Base-by-base conservation (phyloP, 108 stramenopile genomes). In the Conticribra guillardii region DNA sequence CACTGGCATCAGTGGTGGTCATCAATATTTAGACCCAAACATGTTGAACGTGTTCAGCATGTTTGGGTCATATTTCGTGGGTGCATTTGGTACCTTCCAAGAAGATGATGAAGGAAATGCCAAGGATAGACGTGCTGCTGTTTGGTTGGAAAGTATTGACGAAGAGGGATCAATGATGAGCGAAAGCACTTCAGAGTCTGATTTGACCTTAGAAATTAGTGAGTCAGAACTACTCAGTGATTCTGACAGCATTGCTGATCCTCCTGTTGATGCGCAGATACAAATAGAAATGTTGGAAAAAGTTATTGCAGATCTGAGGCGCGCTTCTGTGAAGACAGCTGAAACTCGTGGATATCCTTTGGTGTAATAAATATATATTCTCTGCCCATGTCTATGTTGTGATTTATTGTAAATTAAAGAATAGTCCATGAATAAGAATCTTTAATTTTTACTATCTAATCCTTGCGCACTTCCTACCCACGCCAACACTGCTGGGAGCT, bases 1-100 rank as follows among this genome's bases (percentile, higher is more conserved):
- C 11, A 76, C 75, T 11, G 75, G 75, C 21, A 76, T 76, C 34
- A 71, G 61, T 14, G 63, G 69, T 9, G 45, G 53, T 23, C 24
- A 55, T 18, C 60, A 76, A 9, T 76, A 71, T 54, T 64, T 76
- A 44, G 37, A 76, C 21, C 75, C 61, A 4, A 68, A 76, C 22
- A 76, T 76, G 75, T 30, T 76, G 23, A 48, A 70, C 8, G 44
- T 76, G 9, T 76, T 76, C 27, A 34, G 55, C 3, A 49, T 71
- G 55, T 76, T 76, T 57, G 69, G 69, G 9, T 67, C 69, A 24
- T 76, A 76, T 33, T 55, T 76, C 26, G 61, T 61, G n/a, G 75
- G 75, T 0, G 51, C 69, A 14, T 56, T 47, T 2, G 64, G 65
- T 60, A 50, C 65, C 23, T 74, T 74, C 59, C 49, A 67, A 49